Evolutionary conservation across 495 filamentous ascomycete species (phyloP).

Genomic region (Lophium mytilinum): DNA sequence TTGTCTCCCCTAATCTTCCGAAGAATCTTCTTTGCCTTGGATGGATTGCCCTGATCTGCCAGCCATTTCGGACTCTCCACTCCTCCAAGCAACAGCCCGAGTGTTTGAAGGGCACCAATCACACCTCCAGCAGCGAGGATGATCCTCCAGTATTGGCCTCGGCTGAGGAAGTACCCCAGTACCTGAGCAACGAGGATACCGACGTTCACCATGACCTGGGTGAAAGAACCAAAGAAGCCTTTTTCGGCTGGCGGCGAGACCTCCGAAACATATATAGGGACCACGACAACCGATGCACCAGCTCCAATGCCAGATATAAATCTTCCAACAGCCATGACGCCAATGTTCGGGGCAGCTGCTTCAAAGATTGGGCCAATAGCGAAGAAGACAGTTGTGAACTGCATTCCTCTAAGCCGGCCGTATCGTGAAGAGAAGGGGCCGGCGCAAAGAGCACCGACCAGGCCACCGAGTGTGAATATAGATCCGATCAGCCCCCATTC

Average conservation of each 20-base stretch:
- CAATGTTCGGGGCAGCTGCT: slow-evolving; percentile 58
- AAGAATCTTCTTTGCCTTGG: slow-evolving; percentile 55
- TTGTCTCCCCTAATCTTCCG: slow-evolving; percentile 65
- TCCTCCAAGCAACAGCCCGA: slow-evolving; percentile 60
- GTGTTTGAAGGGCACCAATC: slow-evolving; percentile 55
- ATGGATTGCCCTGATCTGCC: slow-evolving; percentile 55
- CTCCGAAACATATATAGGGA: slow-evolving; percentile 92
- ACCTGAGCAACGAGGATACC: slow-evolving; percentile 80
- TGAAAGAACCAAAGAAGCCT: slow-evolving; percentile 84
- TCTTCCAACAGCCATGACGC: slow-evolving; percentile 60
- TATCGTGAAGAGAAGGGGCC: slow-evolving; percentile 64
- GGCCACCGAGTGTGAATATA: slow-evolving; percentile 84
- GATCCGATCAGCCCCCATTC: slow-evolving; percentile 77
- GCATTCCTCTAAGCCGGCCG: slow-evolving; percentile 66
- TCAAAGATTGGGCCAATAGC: slow-evolving; percentile 67
- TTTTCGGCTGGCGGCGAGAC: slow-evolving; percentile 68
- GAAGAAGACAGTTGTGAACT: slow-evolving; percentile 65
- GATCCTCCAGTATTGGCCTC: slow-evolving; percentile 68
- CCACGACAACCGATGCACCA: slow-evolving; percentile 82
- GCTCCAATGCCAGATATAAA: slow-evolving; percentile 76
- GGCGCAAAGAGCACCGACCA: slow-evolving; percentile 70
- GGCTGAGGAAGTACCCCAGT: slow-evolving; percentile 78
- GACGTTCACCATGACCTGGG: slow-evolving; percentile 89
- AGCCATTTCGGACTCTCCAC: slow-evolving; percentile 85
- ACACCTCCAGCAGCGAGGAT: slow-evolving; percentile 68